phyloP scores from a whole-genome alignment of 2,329 filamentous ascomycete genomes.

The Rasamsonia emersonii region DNA sequence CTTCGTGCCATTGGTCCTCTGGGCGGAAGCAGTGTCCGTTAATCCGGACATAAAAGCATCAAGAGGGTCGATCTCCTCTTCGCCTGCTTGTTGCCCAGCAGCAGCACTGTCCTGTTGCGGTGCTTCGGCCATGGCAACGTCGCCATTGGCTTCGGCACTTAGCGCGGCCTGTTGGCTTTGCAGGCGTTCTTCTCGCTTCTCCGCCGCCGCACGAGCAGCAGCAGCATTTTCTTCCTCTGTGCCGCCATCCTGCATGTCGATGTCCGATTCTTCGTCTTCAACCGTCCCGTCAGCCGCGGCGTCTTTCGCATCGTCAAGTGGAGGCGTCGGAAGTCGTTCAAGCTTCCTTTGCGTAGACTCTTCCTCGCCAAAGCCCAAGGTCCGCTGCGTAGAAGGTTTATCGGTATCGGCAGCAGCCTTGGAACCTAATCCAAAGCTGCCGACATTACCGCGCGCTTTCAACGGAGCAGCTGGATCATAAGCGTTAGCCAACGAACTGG shows the following conservation, averaged over 20 bases:
- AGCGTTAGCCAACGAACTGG: constrained; percentile 12
- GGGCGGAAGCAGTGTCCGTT: constrained; percentile 41
- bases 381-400: constrained; percentile 61
- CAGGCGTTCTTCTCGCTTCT: constrained; percentile 65
- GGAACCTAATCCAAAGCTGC: constrained; percentile 70
- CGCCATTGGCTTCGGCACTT: constrained; percentile 16
- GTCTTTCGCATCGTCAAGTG: constrained; percentile 54
- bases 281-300: constrained; percentile 34
- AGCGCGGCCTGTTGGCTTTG: constrained; percentile 34
- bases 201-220: constrained; percentile 74
- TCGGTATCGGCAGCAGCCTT: constrained; percentile 59
- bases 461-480: constrained; percentile 42
- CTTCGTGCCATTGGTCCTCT: constrained; percentile 26
- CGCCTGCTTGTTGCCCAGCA: constrained; percentile 31
- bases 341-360: constrained; percentile 80
- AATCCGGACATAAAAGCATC: constrained; percentile 93
- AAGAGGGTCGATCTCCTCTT: constrained; percentile 72
- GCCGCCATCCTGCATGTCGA: constrained; percentile 65
- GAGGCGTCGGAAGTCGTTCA: constrained; percentile 75
- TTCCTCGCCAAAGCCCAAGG: constrained; percentile 79
- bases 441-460: constrained; percentile 64
- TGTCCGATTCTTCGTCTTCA: constrained; percentile 62
- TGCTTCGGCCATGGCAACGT: constrained; percentile 26
- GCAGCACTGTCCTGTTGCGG: constrained; percentile 33
- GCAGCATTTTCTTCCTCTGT: constrained; percentile 84